phyloP scores from a whole-genome alignment of 78 protist species.

The Emiliania huxleyi region DNA sequence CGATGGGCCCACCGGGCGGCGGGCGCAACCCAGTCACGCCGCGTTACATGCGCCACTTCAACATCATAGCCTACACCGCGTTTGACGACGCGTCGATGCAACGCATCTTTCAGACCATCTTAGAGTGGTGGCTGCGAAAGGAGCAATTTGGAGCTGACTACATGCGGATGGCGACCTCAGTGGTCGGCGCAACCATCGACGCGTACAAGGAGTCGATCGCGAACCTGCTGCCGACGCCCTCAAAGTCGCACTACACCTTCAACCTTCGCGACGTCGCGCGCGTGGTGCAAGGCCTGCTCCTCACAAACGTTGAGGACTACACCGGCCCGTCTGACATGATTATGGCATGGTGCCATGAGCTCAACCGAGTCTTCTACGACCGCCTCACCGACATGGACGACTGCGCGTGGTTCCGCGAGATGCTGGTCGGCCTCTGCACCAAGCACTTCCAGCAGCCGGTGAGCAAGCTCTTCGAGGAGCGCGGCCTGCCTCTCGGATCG shows the following conservation, averaged over 20 bases:
- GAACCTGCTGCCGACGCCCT: slow-evolving; percentile 80
- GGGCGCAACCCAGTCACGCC: slow-evolving; percentile 64
- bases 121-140: slow-evolving; percentile 44
- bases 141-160: neutral
- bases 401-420: slow-evolving; percentile 42
- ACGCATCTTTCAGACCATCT: slow-evolving; percentile 59
- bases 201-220: slow-evolving; percentile 47
- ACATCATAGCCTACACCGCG: slow-evolving; percentile 44
- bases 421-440: neutral
- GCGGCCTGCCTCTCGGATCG: neutral
- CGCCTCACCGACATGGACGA: slow-evolving; percentile 59
- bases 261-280: slow-evolving; percentile 79
- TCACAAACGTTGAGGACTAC: neutral
- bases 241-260: slow-evolving; percentile 83
- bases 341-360: slow-evolving; percentile 55
- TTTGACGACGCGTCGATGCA: slow-evolving; percentile 56
- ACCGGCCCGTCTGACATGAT: neutral
- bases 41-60: slow-evolving; percentile 74
- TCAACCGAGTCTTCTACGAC: slow-evolving; percentile 49
- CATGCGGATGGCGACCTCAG: neutral
- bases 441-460: neutral
- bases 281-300: slow-evolving; percentile 73
- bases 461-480: neutral
- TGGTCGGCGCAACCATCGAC: slow-evolving; percentile 56
- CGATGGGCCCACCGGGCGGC: slow-evolving; percentile 90